Conservation (phyloP, 192 early-diverging fungal species). For the Mortierella alpina region DNA sequence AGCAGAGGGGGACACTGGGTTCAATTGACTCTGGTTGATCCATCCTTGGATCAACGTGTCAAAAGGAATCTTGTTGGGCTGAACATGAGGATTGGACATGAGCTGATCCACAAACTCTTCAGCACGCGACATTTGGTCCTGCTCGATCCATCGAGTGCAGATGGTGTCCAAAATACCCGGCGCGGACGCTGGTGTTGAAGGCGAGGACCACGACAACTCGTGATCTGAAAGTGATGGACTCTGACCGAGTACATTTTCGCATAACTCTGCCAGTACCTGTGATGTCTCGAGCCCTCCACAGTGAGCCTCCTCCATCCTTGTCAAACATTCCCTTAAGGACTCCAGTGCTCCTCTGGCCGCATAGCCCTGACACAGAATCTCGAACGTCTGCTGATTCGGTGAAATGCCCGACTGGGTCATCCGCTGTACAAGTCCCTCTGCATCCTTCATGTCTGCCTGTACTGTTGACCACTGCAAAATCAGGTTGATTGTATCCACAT, state of each 20-base stretch:
- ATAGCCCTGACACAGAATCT: conserved; percentile 39
- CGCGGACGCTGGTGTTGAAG: neutral
- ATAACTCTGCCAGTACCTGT: neutral
- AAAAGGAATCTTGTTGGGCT: conserved; percentile 21
- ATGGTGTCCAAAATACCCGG: conserved; percentile 5
- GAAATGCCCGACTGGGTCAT: conserved; percentile 19
- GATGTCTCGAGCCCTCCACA: neutral
- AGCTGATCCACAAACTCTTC: conserved; percentile 25
- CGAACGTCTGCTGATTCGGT: conserved; percentile 29
- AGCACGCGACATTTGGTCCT: conserved; percentile 17
- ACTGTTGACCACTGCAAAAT: conserved; percentile 36
- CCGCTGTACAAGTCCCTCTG: conserved; percentile 16
- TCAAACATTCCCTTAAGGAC: conserved; percentile 13
- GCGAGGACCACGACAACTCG: neutral
- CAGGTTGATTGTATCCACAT: conserved; percentile 29
- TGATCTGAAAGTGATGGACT: neutral
- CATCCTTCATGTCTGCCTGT: conserved; percentile 22
- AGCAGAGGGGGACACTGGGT: conserved; percentile 15
- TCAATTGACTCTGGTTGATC: conserved; percentile 40
- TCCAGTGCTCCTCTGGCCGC: conserved; percentile 19
- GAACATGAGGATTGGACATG: conserved; percentile 4
- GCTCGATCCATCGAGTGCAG: conserved; percentile 31
- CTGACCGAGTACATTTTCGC: conserved; percentile 8
- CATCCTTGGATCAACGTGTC: conserved; percentile 39
- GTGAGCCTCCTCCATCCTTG: conserved; percentile 27